Evolutionary conservation across 2,329 filamentous ascomycete genomes (phyloP).

Genomic region (Mycosphaerella arachidis): DNA sequence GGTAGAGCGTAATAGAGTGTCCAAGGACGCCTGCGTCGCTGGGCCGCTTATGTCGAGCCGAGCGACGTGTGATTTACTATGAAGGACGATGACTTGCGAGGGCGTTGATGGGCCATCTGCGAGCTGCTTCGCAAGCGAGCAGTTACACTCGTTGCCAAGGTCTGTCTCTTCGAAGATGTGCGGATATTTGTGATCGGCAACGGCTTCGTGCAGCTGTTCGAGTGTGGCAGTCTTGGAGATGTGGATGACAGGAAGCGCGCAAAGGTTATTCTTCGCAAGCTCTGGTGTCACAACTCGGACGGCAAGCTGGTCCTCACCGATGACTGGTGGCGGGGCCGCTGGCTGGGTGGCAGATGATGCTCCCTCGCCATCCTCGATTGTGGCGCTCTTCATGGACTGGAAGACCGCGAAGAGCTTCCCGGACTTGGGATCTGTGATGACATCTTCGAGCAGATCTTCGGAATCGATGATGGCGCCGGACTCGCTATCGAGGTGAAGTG

Average conservation of each 20-base stretch:
- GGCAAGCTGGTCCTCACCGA: conserved; percentile 8
- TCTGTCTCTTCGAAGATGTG: conserved; percentile 4
- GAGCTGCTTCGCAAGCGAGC: conserved; percentile 26
- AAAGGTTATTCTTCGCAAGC: conserved; percentile 20
- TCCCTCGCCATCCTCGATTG: background rate
- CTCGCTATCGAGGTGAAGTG: conserved; percentile 24
- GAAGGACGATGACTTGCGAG: conserved; percentile 20
- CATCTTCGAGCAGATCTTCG: conserved; percentile 27
- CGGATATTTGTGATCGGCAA: conserved; percentile 20
- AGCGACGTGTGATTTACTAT: conserved; percentile 22
- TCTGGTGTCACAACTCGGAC: conserved; percentile 31
- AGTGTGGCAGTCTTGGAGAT: conserved; percentile 21
- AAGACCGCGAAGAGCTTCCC: conserved; percentile 28
- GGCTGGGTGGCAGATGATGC: background rate
- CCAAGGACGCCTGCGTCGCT: conserved; percentile 8
- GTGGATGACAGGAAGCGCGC: conserved; percentile 10
- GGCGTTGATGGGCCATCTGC: conserved; percentile 15
- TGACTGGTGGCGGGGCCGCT: background rate
- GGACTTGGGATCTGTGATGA: conserved; percentile 16
- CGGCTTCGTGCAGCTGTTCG: conserved; percentile 23
- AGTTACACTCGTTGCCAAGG: conserved; percentile 27
- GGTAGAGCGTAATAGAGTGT: conserved; percentile 1
- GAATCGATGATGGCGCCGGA: conserved; percentile 28
- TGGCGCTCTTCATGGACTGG: background rate
- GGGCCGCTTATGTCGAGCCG: conserved; percentile 5